Base-by-base conservation (phyloP, 345 rosid genomes). In the Lepidium sativum region DNA sequence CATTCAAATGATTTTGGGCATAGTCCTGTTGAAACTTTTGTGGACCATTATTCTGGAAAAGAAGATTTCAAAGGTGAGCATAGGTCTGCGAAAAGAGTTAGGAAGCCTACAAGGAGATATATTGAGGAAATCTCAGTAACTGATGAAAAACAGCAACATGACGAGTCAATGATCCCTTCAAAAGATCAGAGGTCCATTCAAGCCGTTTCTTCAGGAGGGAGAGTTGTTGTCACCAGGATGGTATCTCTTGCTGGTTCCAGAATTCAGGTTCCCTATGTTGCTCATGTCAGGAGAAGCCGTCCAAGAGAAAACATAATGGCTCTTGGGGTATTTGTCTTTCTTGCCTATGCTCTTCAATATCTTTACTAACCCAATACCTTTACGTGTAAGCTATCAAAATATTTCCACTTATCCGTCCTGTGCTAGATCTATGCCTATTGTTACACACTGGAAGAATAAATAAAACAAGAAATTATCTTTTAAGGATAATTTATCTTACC, bases 221-320 rank as follows among this genome's bases (percentile, higher is more conserved):
- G 81, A 75, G 78, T 81, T 54, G 56, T 86, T 60, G 62, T 78
- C 42, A 86, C 80, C 39, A 84, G 97, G 83, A 66, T 83, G 76
- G 90, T 86, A 72, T 86, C 92, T 64, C 81, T 92, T 52, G 96
- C 80, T 63, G 92, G 92, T 77, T 82, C 80, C 47, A 87, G 85
- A 53, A 76, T 92, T 75, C 76, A 76, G 59, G 84, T 92, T 65
- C 99, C 98, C 10, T 87, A 80, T 66, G 95, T 89, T 76, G 89
- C 78, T 72, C 83, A 96, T 71, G 80, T 81, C 42, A 80, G 99
- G 73, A 89, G 96, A 81, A 86, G 96, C 78, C 92, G 96, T 31
- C 99, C 99, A 20, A 85, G 99, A 79, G 89, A 86, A 76, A 85
- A 89, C 78, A 76, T 86, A 42, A 80, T 73, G 87, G 86, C 94